Evolutionary conservation across 306 rosid species (phyloP), one percentile per base, ranked within the genome.

Genomic region (Prunus mongolica): DNA sequence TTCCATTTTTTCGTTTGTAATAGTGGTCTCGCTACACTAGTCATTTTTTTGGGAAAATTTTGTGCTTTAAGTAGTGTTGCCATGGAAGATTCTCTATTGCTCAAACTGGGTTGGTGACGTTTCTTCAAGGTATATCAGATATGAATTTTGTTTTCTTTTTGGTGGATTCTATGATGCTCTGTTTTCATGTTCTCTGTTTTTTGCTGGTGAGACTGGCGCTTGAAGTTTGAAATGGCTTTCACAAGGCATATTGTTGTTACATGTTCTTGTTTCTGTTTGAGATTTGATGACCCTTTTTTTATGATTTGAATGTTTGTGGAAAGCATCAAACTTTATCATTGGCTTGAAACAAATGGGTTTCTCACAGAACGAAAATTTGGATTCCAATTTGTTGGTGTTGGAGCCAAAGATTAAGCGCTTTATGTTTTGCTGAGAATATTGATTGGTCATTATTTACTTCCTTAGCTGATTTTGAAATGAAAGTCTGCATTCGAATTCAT

Each of bases 51-150:
- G 69, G 72, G 55, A 1, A 44, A 77, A 52, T 11, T 16, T 66
- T 54, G 63, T 71, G 56, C 45, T n/a, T 20, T 24, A 46, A 50
- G 14, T 60, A 51, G 2, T n/a, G 27, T 69, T 63, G 25, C 77
- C 45, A n/a, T 61, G 49, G 51, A 11, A 51, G 79, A 38, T 77
- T 82, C 16, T 38, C 46, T 25, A 64, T 82, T 77, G 45, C 66
- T 81, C 44, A 46, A 72, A 81, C 44, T 69, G 84, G 79, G 65
- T 72, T 50, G 55, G 67, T 69, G 73, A 57, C 51, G 73, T 67
- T 50, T 30, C 63, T 56, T 61, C 25, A 18, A 61, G 49, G 69
- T 64, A 34, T 49, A 30, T 60, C 1, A 20, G 60, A 50, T 69
- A 9, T 54, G 46, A 41, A 14, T 69, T 57, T 76, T 73, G 49